phyloP scores from a whole-genome alignment of 805 yeast species.

The Starmerella etchellsii region DNA sequence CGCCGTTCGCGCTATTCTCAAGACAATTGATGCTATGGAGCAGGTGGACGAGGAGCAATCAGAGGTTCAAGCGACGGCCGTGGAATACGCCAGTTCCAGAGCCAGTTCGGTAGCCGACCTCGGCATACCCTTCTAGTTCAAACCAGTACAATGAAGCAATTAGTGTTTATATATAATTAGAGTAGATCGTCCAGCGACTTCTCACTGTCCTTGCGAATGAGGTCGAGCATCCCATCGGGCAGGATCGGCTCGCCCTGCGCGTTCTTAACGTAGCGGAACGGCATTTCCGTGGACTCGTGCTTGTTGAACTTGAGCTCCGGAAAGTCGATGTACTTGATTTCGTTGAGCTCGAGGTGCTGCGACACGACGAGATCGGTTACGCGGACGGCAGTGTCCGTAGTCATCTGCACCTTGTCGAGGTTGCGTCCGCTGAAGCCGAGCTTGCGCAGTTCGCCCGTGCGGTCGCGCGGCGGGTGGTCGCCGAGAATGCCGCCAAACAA shows the following conservation, averaged over 20 bases:
- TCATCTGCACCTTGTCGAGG: slow-evolving; percentile 83
- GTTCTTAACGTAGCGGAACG: slow-evolving; percentile 77
- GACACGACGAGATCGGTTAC: slow-evolving; percentile 74
- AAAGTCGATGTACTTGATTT: slow-evolving; percentile 75
- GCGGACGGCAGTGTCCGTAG: slow-evolving; percentile 94
- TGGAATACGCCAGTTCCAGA: too few species aligned
- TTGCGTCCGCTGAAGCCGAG: slow-evolving; percentile 81
- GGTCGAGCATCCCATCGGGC: slow-evolving; percentile 81
- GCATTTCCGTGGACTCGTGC: slow-evolving; percentile 94
- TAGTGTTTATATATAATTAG: slow-evolving; percentile 1
- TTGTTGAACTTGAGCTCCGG: slow-evolving; percentile 84
- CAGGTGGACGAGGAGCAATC: too few species aligned
- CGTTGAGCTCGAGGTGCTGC: slow-evolving; percentile 44
- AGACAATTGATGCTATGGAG: too few species aligned
- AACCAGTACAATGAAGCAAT: too few species aligned
- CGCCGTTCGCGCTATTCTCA: too few species aligned
- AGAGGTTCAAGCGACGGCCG: too few species aligned
- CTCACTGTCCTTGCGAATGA: slow-evolving; percentile 75
- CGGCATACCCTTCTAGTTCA: too few species aligned
- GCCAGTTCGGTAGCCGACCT: too few species aligned
- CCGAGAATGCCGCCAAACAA: slow-evolving; percentile 95
- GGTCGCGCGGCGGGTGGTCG: slow-evolving; percentile 73
- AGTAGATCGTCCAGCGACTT: slow-evolving; percentile 33
- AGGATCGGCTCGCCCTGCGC: slow-evolving; percentile 57
- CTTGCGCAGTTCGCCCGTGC: slow-evolving; percentile 81